Conservation (phyloP, 164 flowering plant genomes). For the Umbilicus rupestris region DNA sequence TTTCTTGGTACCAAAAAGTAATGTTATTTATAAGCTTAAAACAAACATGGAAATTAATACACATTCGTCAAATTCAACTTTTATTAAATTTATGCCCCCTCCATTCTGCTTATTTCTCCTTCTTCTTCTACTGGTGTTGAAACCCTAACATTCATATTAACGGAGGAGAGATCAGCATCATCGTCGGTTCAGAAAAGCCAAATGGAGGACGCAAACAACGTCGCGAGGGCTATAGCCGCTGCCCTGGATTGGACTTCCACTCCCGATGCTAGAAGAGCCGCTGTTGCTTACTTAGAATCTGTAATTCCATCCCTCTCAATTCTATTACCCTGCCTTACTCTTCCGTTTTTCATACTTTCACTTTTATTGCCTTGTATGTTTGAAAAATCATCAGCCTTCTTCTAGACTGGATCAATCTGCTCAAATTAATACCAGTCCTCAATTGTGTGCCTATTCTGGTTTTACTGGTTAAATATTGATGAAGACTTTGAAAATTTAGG, state of each 20-base stretch:
- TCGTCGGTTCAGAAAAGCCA: neutral
- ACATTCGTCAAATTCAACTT: no score
- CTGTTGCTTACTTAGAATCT: constrained; percentile 63
- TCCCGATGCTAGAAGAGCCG: constrained; percentile 62
- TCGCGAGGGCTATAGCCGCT: constrained; percentile 63
- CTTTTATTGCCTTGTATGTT: no score
- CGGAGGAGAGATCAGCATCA: no score
- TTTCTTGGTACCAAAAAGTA: no score
- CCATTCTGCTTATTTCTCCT: no score
- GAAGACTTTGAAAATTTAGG: neutral
- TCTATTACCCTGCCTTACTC: neutral
- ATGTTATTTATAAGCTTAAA: no score
- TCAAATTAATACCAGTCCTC: neutral
- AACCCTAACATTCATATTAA: no score
- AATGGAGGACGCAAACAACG: constrained; percentile 48
- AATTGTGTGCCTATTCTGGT: neutral
- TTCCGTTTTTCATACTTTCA: neutral
- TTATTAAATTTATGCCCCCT: no score
- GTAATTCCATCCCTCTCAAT: constrained; percentile 22
- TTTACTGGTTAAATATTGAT: neutral
- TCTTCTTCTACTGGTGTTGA: no score
- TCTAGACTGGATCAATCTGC: neutral
- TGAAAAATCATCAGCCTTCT: neutral
- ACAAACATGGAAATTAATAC: no score
- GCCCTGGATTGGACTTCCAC: constrained; percentile 75